Conservation (phyloP, 495 filamentous ascomycete genomes). For the Penicillium robsamsonii region DNA sequence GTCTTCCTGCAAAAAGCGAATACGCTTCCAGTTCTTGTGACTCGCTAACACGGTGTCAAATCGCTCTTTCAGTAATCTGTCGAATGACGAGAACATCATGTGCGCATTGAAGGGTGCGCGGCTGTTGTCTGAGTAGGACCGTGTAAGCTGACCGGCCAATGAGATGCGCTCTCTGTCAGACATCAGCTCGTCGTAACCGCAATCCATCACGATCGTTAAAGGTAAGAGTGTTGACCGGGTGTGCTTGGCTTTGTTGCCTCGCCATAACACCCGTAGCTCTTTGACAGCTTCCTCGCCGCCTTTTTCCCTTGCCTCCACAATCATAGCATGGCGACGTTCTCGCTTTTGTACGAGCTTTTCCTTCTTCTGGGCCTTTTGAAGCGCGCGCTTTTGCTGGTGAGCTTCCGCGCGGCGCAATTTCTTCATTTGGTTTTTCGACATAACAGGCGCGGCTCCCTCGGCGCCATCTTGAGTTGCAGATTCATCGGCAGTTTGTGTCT, state of each 20-base stretch:
- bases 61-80: slow-evolving; percentile 69
- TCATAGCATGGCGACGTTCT: slow-evolving; percentile 51
- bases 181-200: slow-evolving; percentile 91
- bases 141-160: slow-evolving; percentile 75
- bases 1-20: slow-evolving; percentile 66
- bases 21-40: slow-evolving; percentile 75
- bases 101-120: slow-evolving; percentile 62
- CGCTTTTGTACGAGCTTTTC: slow-evolving; percentile 67
- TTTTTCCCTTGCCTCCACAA: slow-evolving; percentile 31
- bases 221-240: slow-evolving; percentile 56
- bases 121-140: slow-evolving; percentile 84
- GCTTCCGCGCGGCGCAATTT: slow-evolving; percentile 61
- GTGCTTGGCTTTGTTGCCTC: slow-evolving; percentile 23
- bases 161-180: slow-evolving; percentile 76
- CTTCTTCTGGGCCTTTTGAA: slow-evolving; percentile 69
- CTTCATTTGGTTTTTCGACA: slow-evolving; percentile 83
- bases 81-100: slow-evolving; percentile 72
- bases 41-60: slow-evolving; percentile 70
- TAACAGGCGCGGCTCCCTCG: slow-evolving; percentile 25
- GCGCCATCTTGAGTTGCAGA: slow-evolving; percentile 10
- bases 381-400: slow-evolving; percentile 66
- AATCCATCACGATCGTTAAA: slow-evolving; percentile 81
- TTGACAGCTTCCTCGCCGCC: slow-evolving; percentile 29
- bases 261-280: slow-evolving; percentile 29
- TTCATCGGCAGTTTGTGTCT: slow-evolving; percentile 3